phyloP scores from a whole-genome alignment of 1,284 basidiomycete genomes.

The Exobasidium cylindrosporum region DNA sequence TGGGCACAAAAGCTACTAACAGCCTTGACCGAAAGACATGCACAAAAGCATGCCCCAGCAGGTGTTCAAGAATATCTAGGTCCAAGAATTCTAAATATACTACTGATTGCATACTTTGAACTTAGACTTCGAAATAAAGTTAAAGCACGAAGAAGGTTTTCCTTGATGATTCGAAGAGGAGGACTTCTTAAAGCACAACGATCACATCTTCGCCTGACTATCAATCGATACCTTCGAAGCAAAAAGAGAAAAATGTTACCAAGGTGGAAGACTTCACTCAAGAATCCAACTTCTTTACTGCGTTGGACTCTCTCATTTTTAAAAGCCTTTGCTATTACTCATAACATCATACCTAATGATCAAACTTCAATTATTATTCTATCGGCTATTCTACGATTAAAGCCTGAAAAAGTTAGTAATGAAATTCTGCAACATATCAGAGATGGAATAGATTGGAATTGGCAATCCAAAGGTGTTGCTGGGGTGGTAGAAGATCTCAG shows the following conservation, averaged over 20 bases:
- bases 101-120: not conserved
- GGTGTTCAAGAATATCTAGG: not conserved
- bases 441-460: not conserved
- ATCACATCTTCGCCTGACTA: not conserved
- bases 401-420: not conserved
- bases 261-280: not conserved
- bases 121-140: not conserved
- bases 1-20: not conserved
- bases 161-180: not conserved
- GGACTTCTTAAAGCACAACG: not conserved
- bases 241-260: not conserved
- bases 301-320: not conserved
- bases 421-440: not conserved
- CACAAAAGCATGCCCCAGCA: not conserved
- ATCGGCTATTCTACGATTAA: not conserved
- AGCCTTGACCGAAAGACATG: not conserved
- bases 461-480: not conserved
- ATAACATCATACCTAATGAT: not conserved
- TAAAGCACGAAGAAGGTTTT: not conserved
- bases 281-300: not conserved
- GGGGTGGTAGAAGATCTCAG: not conserved
- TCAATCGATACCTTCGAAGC: not conserved
- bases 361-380: not conserved
- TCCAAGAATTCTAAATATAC: not conserved
- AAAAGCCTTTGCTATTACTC: not conserved